Base-by-base conservation (phyloP, 352 stramenopile species). In the Pelagophyceae sp. region DNA sequence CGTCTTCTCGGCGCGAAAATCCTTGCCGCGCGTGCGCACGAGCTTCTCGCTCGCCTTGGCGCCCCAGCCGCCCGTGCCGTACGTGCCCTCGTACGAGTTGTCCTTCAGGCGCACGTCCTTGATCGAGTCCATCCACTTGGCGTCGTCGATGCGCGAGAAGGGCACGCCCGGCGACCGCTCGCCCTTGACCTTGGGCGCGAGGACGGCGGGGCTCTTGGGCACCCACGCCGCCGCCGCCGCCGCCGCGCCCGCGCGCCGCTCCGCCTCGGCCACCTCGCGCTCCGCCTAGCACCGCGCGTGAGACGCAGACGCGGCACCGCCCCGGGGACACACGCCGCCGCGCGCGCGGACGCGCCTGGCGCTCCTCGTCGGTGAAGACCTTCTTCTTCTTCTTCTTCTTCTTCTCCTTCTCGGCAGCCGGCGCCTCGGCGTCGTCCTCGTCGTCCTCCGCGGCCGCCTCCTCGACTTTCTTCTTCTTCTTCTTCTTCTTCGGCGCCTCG, bases 1-100 rank as follows among this genome's bases (percentile, higher is more conserved):
- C 78, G 97, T 99, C 87, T 99, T 99, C 80, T 98, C 97, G 78
- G 98, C 94, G 67, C 94, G 95, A 82, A 99, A 99, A 84, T 99
- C 95, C 85, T 99, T 99, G 54, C 97, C 97, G 77, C 95, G 90
- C 67, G 98, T 95, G 78, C 96, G 94, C 72, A 98, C 84, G 40
- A 99, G 87, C 76, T 98, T 96, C 82, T 98, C 93, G 84, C 93
- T 98, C 38, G 96, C 96, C 83, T 97, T 98, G 76, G 90, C 90
- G 61, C 97, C 97, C 76, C 98, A 98, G 51, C 97, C 97, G 15
- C 91, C 81, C 35, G 83, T 85, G 60, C 95, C 95, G 83, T 99
- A 99, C 20, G 93, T 96, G 51, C 88, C 93, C 85, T 97, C 93
- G 83, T 99, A 98, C 76, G 91, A 98, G 83, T 99, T 99, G 87